Percentiles rank a stretch among this genome's conserved stretches.
Evolutionary conservation across 108 stramenopile genomes (phyloP).

Genomic region (Asterionellopsis glacialis): DNA sequence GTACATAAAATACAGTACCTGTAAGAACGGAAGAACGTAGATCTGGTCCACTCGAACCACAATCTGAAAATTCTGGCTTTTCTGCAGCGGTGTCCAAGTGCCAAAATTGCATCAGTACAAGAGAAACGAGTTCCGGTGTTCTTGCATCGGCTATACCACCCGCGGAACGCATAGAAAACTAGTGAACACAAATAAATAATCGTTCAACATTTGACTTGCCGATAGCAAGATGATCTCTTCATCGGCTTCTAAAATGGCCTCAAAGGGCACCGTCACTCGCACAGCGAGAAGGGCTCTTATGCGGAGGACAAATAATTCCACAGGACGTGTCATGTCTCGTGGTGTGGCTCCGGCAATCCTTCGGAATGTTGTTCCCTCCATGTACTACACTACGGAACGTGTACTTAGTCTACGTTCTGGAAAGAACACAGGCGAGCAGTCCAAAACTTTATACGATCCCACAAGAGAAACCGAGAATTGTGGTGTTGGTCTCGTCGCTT

Average conservation of each 20-base stretch:
- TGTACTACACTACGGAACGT: constrained; percentile 62
- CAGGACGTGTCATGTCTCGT: not conserved
- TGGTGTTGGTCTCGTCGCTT: constrained; percentile 88
- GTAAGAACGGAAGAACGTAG: too few relatives aligned
- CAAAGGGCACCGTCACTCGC: too few relatives aligned
- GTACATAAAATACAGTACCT: too few relatives aligned
- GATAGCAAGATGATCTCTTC: not conserved
- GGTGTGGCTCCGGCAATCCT: not conserved
- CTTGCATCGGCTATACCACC: too few relatives aligned
- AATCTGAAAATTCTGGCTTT: too few relatives aligned
- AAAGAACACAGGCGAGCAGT: constrained; percentile 20
- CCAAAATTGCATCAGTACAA: too few relatives aligned
- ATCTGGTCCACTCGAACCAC: too few relatives aligned
- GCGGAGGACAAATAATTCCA: not conserved
- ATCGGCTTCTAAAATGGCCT: not conserved
- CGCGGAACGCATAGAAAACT: not conserved
- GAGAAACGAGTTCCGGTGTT: too few relatives aligned
- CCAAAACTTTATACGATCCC: constrained; percentile 67
- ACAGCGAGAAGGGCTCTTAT: too few relatives aligned
- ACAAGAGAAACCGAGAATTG: constrained; percentile 81
- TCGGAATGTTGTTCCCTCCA: constrained; percentile 36
- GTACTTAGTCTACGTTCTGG: constrained; percentile 48
- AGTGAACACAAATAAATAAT: not conserved
- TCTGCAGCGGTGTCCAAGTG: too few relatives aligned
- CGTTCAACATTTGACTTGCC: not conserved